Conservation (phyloP, 768 basidiomycete genomes). For the Austroboletus eburneus region DNA sequence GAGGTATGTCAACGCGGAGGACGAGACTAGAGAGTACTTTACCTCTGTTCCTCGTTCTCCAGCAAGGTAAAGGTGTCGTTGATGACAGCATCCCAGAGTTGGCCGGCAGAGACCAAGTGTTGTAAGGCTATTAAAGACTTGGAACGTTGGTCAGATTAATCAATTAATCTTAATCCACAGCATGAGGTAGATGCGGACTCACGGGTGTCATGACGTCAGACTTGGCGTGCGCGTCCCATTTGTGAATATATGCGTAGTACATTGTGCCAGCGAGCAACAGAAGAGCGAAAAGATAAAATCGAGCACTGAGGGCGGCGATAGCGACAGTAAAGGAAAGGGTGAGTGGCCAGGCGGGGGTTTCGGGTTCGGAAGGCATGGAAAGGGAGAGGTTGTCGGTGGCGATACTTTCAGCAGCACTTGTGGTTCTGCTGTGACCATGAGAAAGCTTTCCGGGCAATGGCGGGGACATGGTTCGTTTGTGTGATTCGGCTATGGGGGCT, state of each 20-base stretch:
- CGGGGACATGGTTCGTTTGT: conserved; percentile 32
- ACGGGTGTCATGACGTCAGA: conserved; percentile 53
- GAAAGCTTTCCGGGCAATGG: conserved; percentile 46
- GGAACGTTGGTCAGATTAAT: too few relatives aligned
- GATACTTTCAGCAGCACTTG: conserved; percentile 35
- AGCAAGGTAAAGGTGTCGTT: conserved; percentile 62
- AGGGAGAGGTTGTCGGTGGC: conserved; percentile 21
- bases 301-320: conserved; percentile 40
- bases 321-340: conserved; percentile 37
- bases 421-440: conserved; percentile 36
- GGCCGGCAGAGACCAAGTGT: conserved; percentile 62
- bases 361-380: conserved; percentile 33
- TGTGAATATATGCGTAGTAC: conserved; percentile 39
- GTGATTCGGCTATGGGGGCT: conserved; percentile 29
- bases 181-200: too few relatives aligned
- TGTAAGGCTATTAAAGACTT: conserved; percentile 66
- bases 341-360: conserved; percentile 34
- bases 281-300: conserved; percentile 40
- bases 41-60: conserved; percentile 72
- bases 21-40: conserved; percentile 9
- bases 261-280: conserved; percentile 36
- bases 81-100: conserved; percentile 70
- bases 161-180: too few relatives aligned
- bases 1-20: background rate
- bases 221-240: conserved; percentile 28